Conservation (phyloP, 352 stramenopile genomes). For the Pythium guiyangense region DNA sequence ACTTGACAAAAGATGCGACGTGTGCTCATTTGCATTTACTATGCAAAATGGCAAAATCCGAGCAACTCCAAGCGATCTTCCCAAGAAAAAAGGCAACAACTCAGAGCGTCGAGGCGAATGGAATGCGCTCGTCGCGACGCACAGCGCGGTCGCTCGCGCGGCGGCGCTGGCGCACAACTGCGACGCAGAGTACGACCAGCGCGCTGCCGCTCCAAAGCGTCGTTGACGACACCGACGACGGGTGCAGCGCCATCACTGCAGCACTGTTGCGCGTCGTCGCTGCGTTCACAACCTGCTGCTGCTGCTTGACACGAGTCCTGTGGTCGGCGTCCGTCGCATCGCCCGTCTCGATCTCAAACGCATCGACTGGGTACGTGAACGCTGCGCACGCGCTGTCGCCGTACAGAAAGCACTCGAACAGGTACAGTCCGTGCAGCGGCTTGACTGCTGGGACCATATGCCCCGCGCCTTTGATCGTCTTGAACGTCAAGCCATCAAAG, state of each 20-base stretch:
- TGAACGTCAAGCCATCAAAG: conserved; percentile 69
- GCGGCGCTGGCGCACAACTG: not conserved
- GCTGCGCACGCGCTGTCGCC: conserved; percentile 39
- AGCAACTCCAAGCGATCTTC: not conserved
- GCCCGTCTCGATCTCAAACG: conserved; percentile 41
- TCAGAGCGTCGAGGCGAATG: conserved; percentile 2
- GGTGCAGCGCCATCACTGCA: conserved; percentile 33
- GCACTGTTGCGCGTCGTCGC: conserved; percentile 3
- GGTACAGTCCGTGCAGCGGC: conserved; percentile 52
- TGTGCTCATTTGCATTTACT: too few species aligned
- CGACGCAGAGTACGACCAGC: not conserved
- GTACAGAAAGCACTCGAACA: conserved; percentile 76
- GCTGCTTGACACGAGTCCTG: not conserved
- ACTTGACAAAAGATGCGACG: too few species aligned
- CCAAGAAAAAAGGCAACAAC: not conserved
- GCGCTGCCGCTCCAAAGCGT: not conserved
- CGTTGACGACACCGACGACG: conserved; percentile 1
- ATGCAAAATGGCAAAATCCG: too few species aligned
- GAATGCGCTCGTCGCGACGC: conserved; percentile 1
- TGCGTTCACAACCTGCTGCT: not conserved
- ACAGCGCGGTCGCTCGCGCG: not conserved
- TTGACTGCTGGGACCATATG: conserved; percentile 82
- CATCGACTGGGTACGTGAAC: conserved; percentile 49
- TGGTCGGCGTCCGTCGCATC: conserved; percentile 15
- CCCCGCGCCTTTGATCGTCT: conserved; percentile 84